Base-by-base conservation (phyloP, 257 asterid species). In the Thymus mandschuricus region DNA sequence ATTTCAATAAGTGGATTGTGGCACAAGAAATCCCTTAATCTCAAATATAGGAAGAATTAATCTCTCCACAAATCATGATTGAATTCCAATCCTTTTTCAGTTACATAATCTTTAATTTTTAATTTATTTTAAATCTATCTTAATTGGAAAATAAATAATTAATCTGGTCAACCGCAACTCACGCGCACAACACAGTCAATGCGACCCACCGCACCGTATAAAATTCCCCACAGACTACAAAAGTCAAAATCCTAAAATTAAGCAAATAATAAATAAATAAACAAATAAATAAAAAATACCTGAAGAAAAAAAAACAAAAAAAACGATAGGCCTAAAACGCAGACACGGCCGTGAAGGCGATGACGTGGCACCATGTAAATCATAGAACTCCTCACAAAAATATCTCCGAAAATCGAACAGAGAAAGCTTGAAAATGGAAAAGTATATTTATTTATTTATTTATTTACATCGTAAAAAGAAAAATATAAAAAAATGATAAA, bases 301-400 rank as follows among this genome's bases (percentile, higher is more conserved):
- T 55, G 50, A 45, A 43, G 4, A 12, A n/a, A 5, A 13, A 29
- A 21, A 38, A 38, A 43, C 1, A 12, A n/a, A 5, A 13, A 29
- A 21, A 38, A 38, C 41, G 41, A 38, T 38, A 38, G 2, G 12
- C 66, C 38, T 38, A 69, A 30, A 59, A 44, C 43, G 40, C 45
- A 34, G 55, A 38, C 21, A 4, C 59, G 29, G 6, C 75, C 68
- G 75, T 45, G 63, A 78, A 68, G 73, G 66, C 41, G 21, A 44
- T 55, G 78, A 73, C 88, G 88, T 87, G 89, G 86, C 80, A 33
- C 49, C 28, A n/a, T 27, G 12, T 1, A 49, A 62, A 78, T 83
- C 88, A 81, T 40, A 75, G 9, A 76, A 43, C 50, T n/a, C 13
- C 28, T 35, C 54, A 11, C 57, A 6, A 10, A 33, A 57, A 74